Evolutionary conservation across 2,329 filamentous ascomycete genomes (phyloP).

Genomic region (Penicillium sclerotigenum): DNA sequence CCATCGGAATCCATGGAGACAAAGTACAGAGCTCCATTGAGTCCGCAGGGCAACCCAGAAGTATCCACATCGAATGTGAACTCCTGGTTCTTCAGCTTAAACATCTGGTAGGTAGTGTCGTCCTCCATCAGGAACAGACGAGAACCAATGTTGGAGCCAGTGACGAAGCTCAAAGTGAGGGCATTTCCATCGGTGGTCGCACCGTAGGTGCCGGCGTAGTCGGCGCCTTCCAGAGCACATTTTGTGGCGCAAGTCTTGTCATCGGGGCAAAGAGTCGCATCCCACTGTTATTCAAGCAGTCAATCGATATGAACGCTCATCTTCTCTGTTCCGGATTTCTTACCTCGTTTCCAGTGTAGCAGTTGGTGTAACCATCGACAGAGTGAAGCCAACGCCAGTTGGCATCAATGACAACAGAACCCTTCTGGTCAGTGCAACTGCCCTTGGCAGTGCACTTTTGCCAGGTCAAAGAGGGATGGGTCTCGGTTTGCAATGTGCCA

Average conservation of each 20-base stretch:
- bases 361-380: constrained; percentile 52
- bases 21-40: constrained; percentile 70
- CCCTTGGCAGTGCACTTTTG: constrained; percentile 52
- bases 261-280: constrained; percentile 49
- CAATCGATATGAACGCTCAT: not conserved
- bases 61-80: constrained; percentile 72
- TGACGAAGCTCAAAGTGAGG: constrained; percentile 51
- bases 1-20: constrained; percentile 61
- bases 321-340: not conserved
- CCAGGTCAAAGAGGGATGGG: constrained; percentile 54
- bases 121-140: constrained; percentile 64
- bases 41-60: constrained; percentile 63
- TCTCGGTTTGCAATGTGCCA: constrained; percentile 30
- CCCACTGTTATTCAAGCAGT: constrained; percentile 33
- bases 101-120: constrained; percentile 62
- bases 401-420: constrained; percentile 55
- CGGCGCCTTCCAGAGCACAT: constrained; percentile 57
- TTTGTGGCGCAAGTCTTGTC: constrained; percentile 52
- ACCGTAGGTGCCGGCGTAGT: constrained; percentile 54
- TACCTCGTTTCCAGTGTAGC: constrained; percentile 53
- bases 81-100: constrained; percentile 64
- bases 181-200: constrained; percentile 50
- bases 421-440: constrained; percentile 51
- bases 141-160: constrained; percentile 45
- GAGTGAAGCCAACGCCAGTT: constrained; percentile 60